These are phyloP conservation scores for Cyclotella cryptica DNA, from an alignment of 108 stramenopile species.

Conservation along the genomic window DNA sequence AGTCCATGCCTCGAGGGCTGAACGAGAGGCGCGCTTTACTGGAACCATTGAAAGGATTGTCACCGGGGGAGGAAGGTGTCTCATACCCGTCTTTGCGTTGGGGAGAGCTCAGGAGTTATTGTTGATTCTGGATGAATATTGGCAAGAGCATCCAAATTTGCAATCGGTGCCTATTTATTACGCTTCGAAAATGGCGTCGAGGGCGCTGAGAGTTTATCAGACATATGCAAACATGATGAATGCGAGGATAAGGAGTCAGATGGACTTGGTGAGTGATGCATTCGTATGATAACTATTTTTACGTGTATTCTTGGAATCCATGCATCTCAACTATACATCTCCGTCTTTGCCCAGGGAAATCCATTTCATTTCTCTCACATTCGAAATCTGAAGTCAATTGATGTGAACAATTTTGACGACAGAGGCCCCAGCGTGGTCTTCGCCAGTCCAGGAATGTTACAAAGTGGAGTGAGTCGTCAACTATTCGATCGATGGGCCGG, in stretches of 20 bases:
- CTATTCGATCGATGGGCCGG: conserved; percentile 98
- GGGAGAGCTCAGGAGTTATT: conserved; percentile 97
- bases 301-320: too few species aligned
- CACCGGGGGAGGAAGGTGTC: conserved; percentile 90
- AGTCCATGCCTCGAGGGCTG: conserved; percentile 90
- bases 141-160: conserved; percentile 95
- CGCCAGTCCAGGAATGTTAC: conserved; percentile 98
- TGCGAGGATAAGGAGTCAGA: conserved; percentile 87
- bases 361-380: conserved; percentile 92
- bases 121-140: conserved; percentile 98
- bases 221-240: conserved; percentile 99
- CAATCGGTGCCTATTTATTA: conserved; percentile 96
- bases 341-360: conserved; percentile 56
- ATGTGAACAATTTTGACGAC: conserved; percentile 91
- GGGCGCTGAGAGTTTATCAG: conserved; percentile 97
- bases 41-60: conserved; percentile 90
- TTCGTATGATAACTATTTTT: too few species aligned
- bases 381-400: conserved; percentile 88
- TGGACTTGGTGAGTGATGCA: conserved; percentile 69
- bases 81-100: conserved; percentile 98
- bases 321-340: too few species aligned
- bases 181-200: conserved; percentile 91
- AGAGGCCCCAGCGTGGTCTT: conserved; percentile 96
- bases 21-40: conserved; percentile 95
- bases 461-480: conserved; percentile 93